Base-by-base conservation (phyloP, 257 asterid species). In the Penstemon eatonii region DNA sequence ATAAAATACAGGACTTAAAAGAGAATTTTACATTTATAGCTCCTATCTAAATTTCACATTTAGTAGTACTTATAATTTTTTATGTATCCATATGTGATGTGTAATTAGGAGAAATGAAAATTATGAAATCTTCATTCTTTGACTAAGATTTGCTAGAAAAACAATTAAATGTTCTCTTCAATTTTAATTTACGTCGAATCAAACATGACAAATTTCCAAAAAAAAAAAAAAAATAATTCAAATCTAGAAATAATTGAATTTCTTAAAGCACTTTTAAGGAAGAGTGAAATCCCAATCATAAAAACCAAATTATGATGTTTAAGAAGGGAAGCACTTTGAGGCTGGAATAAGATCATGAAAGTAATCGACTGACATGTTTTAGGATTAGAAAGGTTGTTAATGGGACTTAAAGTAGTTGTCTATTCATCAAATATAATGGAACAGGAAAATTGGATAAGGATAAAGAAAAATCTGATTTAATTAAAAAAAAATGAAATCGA, bases 381-480 rank as follows among this genome's bases (percentile, higher is more conserved):
- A 51, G 56, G 58, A 73, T 41, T 49, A 25, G 15, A 44, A 49
- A 73, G 11, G 18, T 51, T n/a, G 69, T 73, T 43, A 52, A 73
- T 51, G 65, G 54, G 65, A 67, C 73, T 25, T 70, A 62, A 70
- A 70, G 69, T 67, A 53, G 58, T 38, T 42, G 33, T 25, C 33
- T 25, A 25, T 25, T 25, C 33, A 25, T 25, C 33, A 25, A 25
- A 25, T 25, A 25, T 25, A 25, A 25, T 25, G 33, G 33, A 25
- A 25, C 33, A 25, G 2, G 33, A 25, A 25, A 25, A 25, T 25
- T 25, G 33, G 33, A 25, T 25, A 25, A 25, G 33, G 33, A 25
- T 25, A 25, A 25, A 25, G 33, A 25, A 25, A 25, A 25, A 25
- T 25, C 33, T 2, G 33, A 25, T 25, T 25, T 25, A 25, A 25